Percentiles rank a stretch among this genome's conserved stretches.
phyloP scores from a whole-genome alignment of 345 rosid species.

The Citrus hindsii region DNA sequence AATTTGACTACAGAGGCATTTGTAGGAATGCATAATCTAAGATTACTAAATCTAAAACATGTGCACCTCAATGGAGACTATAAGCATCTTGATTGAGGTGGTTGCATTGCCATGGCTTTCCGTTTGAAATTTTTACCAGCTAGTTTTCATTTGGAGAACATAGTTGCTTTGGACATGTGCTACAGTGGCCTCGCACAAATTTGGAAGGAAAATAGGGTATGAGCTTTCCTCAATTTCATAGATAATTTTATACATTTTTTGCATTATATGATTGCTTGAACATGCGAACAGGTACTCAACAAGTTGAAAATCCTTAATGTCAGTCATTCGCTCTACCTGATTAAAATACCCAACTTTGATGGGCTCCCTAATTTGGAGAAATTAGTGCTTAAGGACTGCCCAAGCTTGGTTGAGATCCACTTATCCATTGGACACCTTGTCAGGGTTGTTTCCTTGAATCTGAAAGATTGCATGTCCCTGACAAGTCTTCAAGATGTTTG shows the following conservation, averaged over 20 bases:
- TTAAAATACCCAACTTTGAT: background rate
- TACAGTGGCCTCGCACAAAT: background rate
- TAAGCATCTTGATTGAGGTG: background rate
- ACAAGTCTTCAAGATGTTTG: background rate
- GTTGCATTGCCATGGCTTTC: background rate
- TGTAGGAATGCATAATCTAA: background rate
- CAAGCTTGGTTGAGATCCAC: background rate
- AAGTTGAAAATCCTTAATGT: background rate
- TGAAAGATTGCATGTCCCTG: background rate
- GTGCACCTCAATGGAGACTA: background rate
- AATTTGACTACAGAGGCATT: background rate
- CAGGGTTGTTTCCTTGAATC: background rate
- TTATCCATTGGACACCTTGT: background rate
- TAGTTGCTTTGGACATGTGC: background rate
- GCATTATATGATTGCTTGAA: background rate
- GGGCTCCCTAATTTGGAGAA: conserved; percentile 4
- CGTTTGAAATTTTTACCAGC: background rate
- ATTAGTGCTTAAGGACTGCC: conserved; percentile 7
- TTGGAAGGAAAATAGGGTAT: background rate
- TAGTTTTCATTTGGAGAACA: background rate
- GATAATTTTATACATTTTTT: background rate
- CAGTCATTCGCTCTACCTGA: background rate
- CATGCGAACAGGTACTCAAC: background rate
- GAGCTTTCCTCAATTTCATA: background rate
- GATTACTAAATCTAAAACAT: background rate